Base-by-base conservation (phyloP, 2,329 filamentous ascomycete species). In the Hymenoscyphus repandus region DNA sequence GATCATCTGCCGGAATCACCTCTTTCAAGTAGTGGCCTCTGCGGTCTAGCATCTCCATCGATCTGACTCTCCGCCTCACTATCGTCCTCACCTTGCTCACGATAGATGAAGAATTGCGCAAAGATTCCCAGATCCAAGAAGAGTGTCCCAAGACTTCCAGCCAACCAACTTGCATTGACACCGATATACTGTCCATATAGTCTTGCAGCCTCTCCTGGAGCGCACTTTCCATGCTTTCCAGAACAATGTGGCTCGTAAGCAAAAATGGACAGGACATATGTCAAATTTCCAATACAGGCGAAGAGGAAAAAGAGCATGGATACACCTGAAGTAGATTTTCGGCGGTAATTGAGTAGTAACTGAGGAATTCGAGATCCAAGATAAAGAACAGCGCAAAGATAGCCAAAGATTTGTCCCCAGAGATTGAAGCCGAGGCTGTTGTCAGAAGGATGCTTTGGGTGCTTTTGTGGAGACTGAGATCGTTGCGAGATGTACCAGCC, bases 221-320 rank as follows among this genome's bases (percentile, higher is more conserved):
- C 68, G 70, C 91, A 96, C 50, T 58, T 47, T 20, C 58, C 59
- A 37, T 63, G 53, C 36, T 66, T 66, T 2, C 61, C 59, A 7
- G 42, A 51, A 59, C 89, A 95, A 30, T 78, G 73, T 0, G 91
- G 89, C 52, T 91, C 88, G 64, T 90, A 97, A 1, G 90, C 91
- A 57, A 97, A 78, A 60, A 99, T 97, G 34, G 86, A 91, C 34
- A 96, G 73, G 15, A 96, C 91, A 64, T 95, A 97, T 0, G 91
- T 96, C 58, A 96, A 69, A 67, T 99, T 99, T 2, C 93, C 93
- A 5, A 97, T 81, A 66, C 92, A 97, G 4, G 93, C 93, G 67
- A 99, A 97, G 18, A 97, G 75, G 73, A 97, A 97, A 71, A 97
- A 99, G 10, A 97, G 78, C 72, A 96, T 83, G 58, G 88, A 92